A percentile compares a stretch with the other conserved stretches of the same genome.
Conservation (phyloP, 1,284 basidiomycete species). For the Inonotus hispidus region DNA sequence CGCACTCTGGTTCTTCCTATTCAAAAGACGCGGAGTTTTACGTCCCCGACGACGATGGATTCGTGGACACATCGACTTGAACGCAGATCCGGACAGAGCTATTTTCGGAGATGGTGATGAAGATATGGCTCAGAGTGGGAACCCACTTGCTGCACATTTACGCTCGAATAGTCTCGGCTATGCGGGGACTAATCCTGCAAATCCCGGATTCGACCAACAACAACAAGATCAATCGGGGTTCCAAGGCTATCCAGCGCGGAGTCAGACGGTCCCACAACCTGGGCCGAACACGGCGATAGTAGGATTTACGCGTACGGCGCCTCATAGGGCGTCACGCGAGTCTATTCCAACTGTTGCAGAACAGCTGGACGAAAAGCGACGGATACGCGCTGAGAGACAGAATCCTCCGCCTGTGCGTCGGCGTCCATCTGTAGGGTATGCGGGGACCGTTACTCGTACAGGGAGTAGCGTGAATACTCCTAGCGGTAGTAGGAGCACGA, state of each 20-base stretch:
- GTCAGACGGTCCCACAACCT: background rate
- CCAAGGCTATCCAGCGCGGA: background rate
- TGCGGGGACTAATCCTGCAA: background rate
- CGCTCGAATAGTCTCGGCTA: background rate
- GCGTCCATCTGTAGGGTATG: background rate
- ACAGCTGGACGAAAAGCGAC: slow-evolving; percentile 13
- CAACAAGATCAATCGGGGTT: background rate
- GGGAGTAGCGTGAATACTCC: background rate
- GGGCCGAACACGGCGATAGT: background rate
- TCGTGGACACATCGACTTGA: slow-evolving; percentile 4
- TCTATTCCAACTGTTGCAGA: slow-evolving; percentile 11
- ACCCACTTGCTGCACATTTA: background rate
- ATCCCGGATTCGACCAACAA: background rate
- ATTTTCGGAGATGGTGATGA: background rate
- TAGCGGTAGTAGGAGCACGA: background rate
- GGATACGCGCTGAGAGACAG: slow-evolving; percentile 8
- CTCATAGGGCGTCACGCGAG: background rate
- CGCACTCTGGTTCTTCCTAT: slow-evolving; percentile 9
- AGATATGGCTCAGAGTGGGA: background rate
- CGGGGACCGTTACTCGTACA: background rate
- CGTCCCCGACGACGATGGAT: background rate
- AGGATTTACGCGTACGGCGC: background rate
- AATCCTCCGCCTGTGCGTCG: background rate
- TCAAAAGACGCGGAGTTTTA: background rate
- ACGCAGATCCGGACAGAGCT: background rate